Conservation (phyloP, 2,329 filamentous ascomycete species). For the Stenocarpella maydis region DNA sequence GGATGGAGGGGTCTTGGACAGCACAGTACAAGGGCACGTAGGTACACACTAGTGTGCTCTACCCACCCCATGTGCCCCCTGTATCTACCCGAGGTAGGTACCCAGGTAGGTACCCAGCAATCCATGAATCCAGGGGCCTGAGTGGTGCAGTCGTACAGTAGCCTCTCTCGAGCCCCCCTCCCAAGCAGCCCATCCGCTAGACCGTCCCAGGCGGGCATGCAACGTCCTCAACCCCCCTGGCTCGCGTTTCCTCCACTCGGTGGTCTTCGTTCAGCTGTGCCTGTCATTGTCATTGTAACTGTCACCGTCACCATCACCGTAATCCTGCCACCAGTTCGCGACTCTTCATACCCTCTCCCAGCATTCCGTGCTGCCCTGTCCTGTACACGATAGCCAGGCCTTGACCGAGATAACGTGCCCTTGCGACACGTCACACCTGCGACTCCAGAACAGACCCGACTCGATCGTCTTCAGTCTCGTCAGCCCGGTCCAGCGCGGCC, state of each 20-base stretch:
- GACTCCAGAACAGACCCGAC: not conserved
- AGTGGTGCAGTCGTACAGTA: not conserved
- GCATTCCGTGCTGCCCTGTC: not conserved
- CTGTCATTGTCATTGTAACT: not conserved
- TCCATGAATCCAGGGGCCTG: not conserved
- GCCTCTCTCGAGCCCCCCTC: not conserved
- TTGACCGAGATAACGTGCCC: not conserved
- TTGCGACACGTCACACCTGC: conserved; percentile 13
- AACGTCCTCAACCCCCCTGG: not conserved
- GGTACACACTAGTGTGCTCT: too few relatives aligned
- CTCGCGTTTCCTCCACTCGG: conserved; percentile 21
- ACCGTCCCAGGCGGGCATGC: conserved; percentile 1
- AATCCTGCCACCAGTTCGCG: conserved; percentile 22
- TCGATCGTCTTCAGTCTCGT: conserved; percentile 1
- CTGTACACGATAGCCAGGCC: conserved; percentile 10
- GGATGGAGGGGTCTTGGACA: conserved; percentile 1
- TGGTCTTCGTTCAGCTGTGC: conserved; percentile 20
- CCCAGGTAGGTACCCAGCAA: too few relatives aligned
- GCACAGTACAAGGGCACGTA: not conserved
- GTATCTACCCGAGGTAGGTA: too few relatives aligned
- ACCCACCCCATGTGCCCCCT: too few relatives aligned
- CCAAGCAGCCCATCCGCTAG: not conserved
- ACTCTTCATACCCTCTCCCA: not conserved
- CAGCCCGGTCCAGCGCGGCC: conserved; percentile 3
- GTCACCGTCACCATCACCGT: not conserved